Conservation (phyloP, 495 filamentous ascomycete species). For the Hypoxylon lienhwacheense region DNA sequence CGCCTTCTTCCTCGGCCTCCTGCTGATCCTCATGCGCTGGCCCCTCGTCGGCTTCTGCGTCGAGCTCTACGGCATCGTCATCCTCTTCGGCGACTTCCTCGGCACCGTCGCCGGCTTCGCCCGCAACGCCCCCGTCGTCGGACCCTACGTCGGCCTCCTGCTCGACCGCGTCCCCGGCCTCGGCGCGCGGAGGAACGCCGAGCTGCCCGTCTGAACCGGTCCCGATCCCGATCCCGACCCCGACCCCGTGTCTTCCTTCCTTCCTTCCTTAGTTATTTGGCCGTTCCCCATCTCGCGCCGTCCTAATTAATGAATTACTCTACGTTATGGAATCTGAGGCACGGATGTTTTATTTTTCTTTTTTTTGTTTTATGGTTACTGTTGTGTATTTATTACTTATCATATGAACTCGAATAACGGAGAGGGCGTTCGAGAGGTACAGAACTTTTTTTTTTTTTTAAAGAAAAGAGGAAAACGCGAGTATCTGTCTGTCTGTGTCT, state of each 20-base stretch:
- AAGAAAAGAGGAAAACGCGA: not conserved
- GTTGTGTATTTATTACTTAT: too few relatives aligned
- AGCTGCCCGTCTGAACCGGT: conserved; percentile 66
- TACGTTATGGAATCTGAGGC: too few relatives aligned
- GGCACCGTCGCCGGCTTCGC: conserved; percentile 89
- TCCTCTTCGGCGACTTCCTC: conserved; percentile 94
- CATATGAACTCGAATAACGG: not conserved
- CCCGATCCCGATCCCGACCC: too few relatives aligned
- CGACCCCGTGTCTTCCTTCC: too few relatives aligned
- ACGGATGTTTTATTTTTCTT: too few relatives aligned
- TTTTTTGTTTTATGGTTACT: too few relatives aligned
- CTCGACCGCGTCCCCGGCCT: conserved; percentile 64
- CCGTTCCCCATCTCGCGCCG: too few relatives aligned
- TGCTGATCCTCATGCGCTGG: conserved; percentile 86
- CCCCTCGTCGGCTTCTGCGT: conserved; percentile 84
- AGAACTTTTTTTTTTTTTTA: too few relatives aligned
- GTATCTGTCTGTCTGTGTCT: too few relatives aligned
- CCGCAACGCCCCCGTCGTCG: conserved; percentile 79
- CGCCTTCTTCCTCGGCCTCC: conserved; percentile 82
- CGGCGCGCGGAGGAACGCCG: conserved; percentile 65
- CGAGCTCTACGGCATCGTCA: conserved; percentile 88
- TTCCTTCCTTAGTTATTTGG: too few relatives aligned
- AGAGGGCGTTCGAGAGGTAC: too few relatives aligned
- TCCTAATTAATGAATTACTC: too few relatives aligned
- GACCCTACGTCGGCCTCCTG: conserved; percentile 72